A percentile compares a stretch with the other conserved stretches of the same genome.
These are phyloP conservation scores for Saposhnikovia divaricata DNA, from an alignment of 129 eudicot genomes.

Conservation along the genomic window DNA sequence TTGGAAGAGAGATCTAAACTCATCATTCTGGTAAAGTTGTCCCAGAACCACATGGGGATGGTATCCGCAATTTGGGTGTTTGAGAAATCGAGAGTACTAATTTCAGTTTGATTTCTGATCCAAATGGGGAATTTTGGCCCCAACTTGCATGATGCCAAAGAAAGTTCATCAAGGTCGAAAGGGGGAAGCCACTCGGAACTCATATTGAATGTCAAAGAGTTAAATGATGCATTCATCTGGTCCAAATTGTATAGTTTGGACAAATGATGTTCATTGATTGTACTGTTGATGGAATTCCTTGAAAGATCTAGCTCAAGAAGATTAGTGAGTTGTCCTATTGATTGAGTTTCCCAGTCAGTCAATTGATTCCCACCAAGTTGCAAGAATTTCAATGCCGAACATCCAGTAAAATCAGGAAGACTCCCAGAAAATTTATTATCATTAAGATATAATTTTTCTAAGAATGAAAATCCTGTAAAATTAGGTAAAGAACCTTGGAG, in stretches of 20 bases:
- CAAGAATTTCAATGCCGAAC: neutral
- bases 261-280: conserved; percentile 18
- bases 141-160: conserved; percentile 23
- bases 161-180: conserved; percentile 16
- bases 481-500: too few species aligned
- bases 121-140: conserved; percentile 36
- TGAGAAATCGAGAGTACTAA: conserved; percentile 27
- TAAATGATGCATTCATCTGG: conserved; percentile 24
- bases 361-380: conserved; percentile 9
- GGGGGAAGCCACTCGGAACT: conserved; percentile 19
- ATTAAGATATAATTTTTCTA: neutral
- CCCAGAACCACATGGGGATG: conserved; percentile 31
- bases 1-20: conserved; percentile 23
- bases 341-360: neutral
- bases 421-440: neutral
- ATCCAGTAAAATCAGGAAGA: conserved; percentile 9
- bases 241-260: conserved; percentile 15
- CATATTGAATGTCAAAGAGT: conserved; percentile 17
- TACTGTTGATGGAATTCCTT: conserved; percentile 16
- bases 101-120: conserved; percentile 24
- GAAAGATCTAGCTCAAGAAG: conserved; percentile 13
- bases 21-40: neutral
- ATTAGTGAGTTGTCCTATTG: neutral
- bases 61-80: conserved; percentile 21
- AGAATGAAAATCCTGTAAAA: neutral